Evolutionary conservation across 306 rosid species (phyloP).

Genomic region (Quercus mongolica): DNA sequence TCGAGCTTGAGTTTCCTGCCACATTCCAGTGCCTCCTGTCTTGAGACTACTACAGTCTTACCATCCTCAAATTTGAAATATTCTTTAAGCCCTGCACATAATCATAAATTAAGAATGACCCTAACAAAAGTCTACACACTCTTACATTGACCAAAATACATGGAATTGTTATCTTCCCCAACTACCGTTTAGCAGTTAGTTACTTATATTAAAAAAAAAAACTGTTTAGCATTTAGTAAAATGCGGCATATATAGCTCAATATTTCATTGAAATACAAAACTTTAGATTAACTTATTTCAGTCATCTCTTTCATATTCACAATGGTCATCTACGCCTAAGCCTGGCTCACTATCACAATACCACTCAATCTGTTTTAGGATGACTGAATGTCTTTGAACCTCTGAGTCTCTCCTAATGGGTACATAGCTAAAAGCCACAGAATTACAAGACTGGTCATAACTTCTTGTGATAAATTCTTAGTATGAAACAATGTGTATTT

Average conservation of each 20-base stretch:
- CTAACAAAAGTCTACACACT: background rate
- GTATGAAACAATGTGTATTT: background rate
- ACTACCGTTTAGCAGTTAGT: background rate
- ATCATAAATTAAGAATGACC: slow-evolving; percentile 11
- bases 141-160: background rate
- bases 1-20: slow-evolving; percentile 68
- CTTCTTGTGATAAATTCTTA: background rate
- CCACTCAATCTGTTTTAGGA: background rate
- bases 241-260: background rate
- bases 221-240: background rate
- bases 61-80: too few species aligned
- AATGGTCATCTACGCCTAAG: background rate
- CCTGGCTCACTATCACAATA: background rate
- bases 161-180: background rate
- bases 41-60: slow-evolving; percentile 23
- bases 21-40: slow-evolving; percentile 54
- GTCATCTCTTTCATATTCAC: background rate
- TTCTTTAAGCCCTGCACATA: slow-evolving; percentile 53
- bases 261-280: background rate
- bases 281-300: background rate
- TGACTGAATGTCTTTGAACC: background rate
- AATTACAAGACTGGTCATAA: background rate
- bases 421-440: background rate
- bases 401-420: slow-evolving; percentile 2
- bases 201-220: too few species aligned